These are phyloP conservation scores for Ceratobasidium sp. DNA, from an alignment of 1,284 basidiomycete species.

Conservation along the genomic window DNA sequence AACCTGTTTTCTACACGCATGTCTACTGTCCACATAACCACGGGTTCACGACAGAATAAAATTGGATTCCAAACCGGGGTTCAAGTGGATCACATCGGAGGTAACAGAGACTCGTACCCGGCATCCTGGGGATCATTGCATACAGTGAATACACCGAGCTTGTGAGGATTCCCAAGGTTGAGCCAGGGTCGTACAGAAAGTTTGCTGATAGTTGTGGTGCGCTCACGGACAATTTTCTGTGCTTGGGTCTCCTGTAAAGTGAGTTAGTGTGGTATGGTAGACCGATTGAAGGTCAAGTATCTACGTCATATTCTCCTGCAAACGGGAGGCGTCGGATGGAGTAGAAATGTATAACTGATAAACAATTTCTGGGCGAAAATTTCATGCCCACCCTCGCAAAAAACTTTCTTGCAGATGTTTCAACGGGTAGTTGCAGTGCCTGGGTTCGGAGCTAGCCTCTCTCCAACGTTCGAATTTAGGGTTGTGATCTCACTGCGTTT, in stretches of 20 bases:
- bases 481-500: not conserved
- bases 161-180: not conserved
- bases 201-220: not conserved
- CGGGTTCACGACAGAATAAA: too few relatives aligned
- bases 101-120: not conserved
- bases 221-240: not conserved
- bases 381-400: not conserved
- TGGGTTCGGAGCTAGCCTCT: not conserved
- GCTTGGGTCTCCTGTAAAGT: too few relatives aligned
- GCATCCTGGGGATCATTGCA: not conserved
- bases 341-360: too few relatives aligned
- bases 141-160: not conserved
- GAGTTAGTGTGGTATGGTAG: too few relatives aligned
- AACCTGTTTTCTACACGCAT: too few relatives aligned
- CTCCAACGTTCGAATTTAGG: not conserved
- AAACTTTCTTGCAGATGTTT: not conserved
- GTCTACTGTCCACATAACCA: too few relatives aligned
- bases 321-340: too few relatives aligned
- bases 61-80: too few relatives aligned
- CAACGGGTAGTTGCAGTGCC: not conserved
- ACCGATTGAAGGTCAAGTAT: too few relatives aligned
- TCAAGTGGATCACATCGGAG: not conserved
- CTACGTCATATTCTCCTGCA: too few relatives aligned
- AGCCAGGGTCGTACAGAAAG: not conserved
- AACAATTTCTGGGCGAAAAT: too few relatives aligned